Base-by-base conservation (phyloP, 495 filamentous ascomycete genomes). In the Aspergillus nanangensis region DNA sequence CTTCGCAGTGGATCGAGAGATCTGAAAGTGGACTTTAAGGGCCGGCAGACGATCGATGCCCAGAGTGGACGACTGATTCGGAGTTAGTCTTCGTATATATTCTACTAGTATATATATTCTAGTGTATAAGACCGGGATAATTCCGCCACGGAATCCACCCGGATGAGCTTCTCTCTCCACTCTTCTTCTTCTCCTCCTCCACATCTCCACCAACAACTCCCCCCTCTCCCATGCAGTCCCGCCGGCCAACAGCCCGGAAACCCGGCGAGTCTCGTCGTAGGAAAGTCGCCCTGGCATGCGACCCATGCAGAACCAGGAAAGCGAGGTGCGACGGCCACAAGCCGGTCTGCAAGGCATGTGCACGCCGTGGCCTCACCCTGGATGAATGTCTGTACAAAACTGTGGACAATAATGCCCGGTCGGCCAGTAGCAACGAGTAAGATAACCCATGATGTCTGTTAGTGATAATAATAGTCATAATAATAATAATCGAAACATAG, bases 341-440 rank as follows among this genome's bases (percentile, higher is more conserved):
- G 46, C 70, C 71, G 21, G 63, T 74, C 29, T 74, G 71, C 56
- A 69, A 62, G 14, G 62, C 66, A 5, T 75, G 71, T 25, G 46
- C 47, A 35, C 57, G 63, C 3, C 63, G 69, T 8, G 58, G 60
- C 7, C 56, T 67, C 37, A 43, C 53, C 11, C 60, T 66, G 15
- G 50, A 65, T 13, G 58, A 51, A 18, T 74, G 70, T 34, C 55
- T 70, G 5, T 75, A 69, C 54, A 66, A 52, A 13, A 41, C 60
- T 14, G 60, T 66, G 3, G n/a, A 15, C 18, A 23, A 23, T 17
- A 61, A 66, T 47, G 57, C 66, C 20, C 58, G 66, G 8, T 63
- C 66, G 5, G 65, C 61, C 0, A 71, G 64, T 23, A 65, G 62
- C 13, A 66, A 70, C 25, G 66, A 59, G 29, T 65, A 41, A 41